Conservation (phyloP, 1,284 basidiomycete genomes). For the Bjerkandera adusta region DNA sequence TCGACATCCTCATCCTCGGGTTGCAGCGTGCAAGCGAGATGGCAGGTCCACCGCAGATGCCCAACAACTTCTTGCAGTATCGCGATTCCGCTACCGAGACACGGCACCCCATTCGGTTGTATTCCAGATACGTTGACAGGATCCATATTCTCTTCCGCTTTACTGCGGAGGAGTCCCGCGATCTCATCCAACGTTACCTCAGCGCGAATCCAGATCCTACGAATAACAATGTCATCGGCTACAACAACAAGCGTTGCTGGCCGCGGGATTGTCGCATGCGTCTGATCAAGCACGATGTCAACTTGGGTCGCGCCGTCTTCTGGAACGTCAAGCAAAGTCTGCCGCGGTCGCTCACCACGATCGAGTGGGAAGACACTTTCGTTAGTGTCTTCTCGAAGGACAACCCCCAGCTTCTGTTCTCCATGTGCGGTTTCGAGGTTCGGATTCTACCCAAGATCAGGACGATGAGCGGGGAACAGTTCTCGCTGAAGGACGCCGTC, state of each 20-base stretch:
- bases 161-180: conserved; percentile 96
- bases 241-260: conserved; percentile 99
- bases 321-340: conserved; percentile 99
- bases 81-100: conserved; percentile 92
- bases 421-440: conserved; percentile 98
- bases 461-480: conserved; percentile 94
- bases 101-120: conserved; percentile 91
- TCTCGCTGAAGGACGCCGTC: conserved; percentile 94
- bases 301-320: conserved; percentile 96
- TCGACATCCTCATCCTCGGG: conserved; percentile 91
- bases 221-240: conserved; percentile 98
- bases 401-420: conserved; percentile 97
- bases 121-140: conserved; percentile 92
- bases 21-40: conserved; percentile 94
- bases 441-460: conserved; percentile 96
- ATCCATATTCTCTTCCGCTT: conserved; percentile 97
- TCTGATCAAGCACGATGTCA: conserved; percentile 99
- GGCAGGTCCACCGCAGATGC: conserved; percentile 93
- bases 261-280: conserved; percentile 99
- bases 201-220: conserved; percentile 97
- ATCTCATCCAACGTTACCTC: conserved; percentile 96
- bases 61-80: conserved; percentile 96
- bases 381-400: conserved; percentile 97
- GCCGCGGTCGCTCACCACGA: conserved; percentile 94
- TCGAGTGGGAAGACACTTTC: conserved; percentile 98